A percentile compares a stretch with the other conserved stretches of the same genome.
These are phyloP conservation scores for Penicillium palitans DNA, from an alignment of 2,329 filamentous ascomycete species.

Conservation along the genomic window DNA sequence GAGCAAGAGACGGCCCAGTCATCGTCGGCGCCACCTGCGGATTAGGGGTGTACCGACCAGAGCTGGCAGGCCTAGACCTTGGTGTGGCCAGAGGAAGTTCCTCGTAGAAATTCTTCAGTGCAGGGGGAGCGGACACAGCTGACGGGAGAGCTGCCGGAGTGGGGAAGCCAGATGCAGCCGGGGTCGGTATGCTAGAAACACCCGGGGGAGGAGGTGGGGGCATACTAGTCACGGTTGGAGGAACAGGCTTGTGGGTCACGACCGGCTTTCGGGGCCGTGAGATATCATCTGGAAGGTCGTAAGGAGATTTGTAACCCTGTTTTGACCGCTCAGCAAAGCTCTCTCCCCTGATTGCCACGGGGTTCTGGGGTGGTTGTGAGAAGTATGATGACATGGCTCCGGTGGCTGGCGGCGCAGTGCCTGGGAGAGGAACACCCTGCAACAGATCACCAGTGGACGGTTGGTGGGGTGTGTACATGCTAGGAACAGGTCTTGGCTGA, in stretches of 20 bases:
- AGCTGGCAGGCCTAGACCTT: constrained; percentile 59
- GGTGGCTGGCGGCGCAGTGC: constrained; percentile 18
- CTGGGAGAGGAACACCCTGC: constrained; percentile 33
- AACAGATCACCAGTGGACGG: constrained; percentile 52
- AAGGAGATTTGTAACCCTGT: constrained; percentile 89
- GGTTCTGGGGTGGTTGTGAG: constrained; percentile 28
- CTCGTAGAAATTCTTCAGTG: constrained; percentile 67
- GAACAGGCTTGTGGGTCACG: constrained; percentile 58
- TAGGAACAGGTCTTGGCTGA: constrained; percentile 30
- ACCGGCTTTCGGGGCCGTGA: constrained; percentile 62
- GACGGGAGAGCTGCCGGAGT: constrained; percentile 19
- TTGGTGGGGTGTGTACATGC: constrained; percentile 54
- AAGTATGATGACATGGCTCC: constrained; percentile 28
- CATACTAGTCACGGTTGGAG: constrained; percentile 45
- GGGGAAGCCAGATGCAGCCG: constrained; percentile 18
- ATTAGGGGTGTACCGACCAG: constrained; percentile 44
- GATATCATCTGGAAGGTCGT: constrained; percentile 90
- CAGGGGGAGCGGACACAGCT: constrained; percentile 20
- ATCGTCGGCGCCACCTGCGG: constrained; percentile 26
- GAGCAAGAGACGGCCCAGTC: constrained; percentile 10
- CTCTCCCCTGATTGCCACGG: constrained; percentile 57
- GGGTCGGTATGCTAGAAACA: constrained; percentile 56
- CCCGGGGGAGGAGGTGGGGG: constrained; percentile 61
- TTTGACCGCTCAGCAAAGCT: constrained; percentile 91
- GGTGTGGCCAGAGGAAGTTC: constrained; percentile 64